These are phyloP conservation scores for Thuidium tamariscinum DNA, from an alignment of 225 moss, liverwort and hornwort species.

Conservation along the genomic window DNA sequence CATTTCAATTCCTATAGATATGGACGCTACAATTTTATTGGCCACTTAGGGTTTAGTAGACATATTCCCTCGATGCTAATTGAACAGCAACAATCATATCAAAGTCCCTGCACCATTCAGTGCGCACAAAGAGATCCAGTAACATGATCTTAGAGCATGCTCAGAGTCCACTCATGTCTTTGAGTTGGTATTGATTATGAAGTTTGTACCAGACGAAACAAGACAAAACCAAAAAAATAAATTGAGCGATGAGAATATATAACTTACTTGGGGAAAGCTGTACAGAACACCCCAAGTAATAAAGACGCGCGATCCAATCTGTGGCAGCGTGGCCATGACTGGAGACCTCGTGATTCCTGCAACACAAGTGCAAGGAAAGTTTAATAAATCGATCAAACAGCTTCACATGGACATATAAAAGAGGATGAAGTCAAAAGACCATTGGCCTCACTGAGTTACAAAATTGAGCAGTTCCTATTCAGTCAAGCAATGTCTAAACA, in stretches of 20 bases:
- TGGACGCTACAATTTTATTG: background rate
- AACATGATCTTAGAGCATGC: background rate
- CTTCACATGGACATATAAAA: background rate
- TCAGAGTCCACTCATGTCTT: background rate
- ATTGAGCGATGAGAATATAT: background rate
- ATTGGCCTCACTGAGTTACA: background rate
- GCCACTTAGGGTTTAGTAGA: background rate
- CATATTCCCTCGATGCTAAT: background rate
- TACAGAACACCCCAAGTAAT: conserved; percentile 80
- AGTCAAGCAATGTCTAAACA: background rate
- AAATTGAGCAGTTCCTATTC: background rate
- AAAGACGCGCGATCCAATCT: conserved; percentile 76
- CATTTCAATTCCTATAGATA: background rate
- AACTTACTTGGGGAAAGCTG: conserved; percentile 68
- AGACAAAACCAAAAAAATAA: background rate
- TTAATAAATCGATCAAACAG: background rate
- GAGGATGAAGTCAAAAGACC: background rate
- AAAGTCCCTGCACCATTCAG: background rate
- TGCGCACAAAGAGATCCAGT: background rate
- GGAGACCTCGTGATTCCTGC: conserved; percentile 89
- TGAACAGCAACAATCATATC: background rate
- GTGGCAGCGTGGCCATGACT: conserved; percentile 73
- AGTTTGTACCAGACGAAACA: background rate
- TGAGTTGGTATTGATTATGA: background rate
- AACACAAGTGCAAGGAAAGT: background rate